Conservation (phyloP, 1,284 basidiomycete genomes). For the Leccinum fallax region DNA sequence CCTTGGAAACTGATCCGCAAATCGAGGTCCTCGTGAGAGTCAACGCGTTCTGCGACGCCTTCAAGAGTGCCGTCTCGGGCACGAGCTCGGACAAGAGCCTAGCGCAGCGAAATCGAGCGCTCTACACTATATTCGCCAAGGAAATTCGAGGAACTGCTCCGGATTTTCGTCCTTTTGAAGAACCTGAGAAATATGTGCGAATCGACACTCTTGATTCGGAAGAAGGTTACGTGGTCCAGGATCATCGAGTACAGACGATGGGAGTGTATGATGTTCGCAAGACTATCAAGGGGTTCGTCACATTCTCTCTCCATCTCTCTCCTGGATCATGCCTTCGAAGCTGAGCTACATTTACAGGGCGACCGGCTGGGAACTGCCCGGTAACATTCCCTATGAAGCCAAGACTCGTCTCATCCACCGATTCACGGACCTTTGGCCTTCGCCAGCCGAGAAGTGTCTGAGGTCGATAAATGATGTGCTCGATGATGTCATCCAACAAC, state of each 20-base stretch:
- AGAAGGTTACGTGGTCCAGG: not conserved
- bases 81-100: slow-evolving; percentile 28
- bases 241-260: slow-evolving; percentile 16
- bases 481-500: slow-evolving; percentile 17
- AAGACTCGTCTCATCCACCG: slow-evolving; percentile 44
- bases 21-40: slow-evolving; percentile 49
- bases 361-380: slow-evolving; percentile 54
- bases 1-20: slow-evolving; percentile 43
- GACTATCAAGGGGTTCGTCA: slow-evolving; percentile 35
- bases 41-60: slow-evolving; percentile 17
- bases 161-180: slow-evolving; percentile 40
- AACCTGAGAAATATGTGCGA: not conserved
- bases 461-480: slow-evolving; percentile 34
- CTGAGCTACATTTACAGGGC: slow-evolving; percentile 35
- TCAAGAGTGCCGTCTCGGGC: too few relatives aligned
- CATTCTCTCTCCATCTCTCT: not conserved
- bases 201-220: slow-evolving; percentile 18
- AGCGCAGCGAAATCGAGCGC: slow-evolving; percentile 39
- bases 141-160: slow-evolving; percentile 44
- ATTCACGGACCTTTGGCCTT: slow-evolving; percentile 45
- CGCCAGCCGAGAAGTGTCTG: slow-evolving; percentile 45
- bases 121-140: slow-evolving; percentile 39
- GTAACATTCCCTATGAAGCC: slow-evolving; percentile 52
- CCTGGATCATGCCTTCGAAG: not conserved
- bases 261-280: slow-evolving; percentile 36